Evolutionary conservation across 352 stramenopile genomes (phyloP), one percentile per base, ranked within the genome.

Genomic region (Globisporangium yorkense): DNA sequence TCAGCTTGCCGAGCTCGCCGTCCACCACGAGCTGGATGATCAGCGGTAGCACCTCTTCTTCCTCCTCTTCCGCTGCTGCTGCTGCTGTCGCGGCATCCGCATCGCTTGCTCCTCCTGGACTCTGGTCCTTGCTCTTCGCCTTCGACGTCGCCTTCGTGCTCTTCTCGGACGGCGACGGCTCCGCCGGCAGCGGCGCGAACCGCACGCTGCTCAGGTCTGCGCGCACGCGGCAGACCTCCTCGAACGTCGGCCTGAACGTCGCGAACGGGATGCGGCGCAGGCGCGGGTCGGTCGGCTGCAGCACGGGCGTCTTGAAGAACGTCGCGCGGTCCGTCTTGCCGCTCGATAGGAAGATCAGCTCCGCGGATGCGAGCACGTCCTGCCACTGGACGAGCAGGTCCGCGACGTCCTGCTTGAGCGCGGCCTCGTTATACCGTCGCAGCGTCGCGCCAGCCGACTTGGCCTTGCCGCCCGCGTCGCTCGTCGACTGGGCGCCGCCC

Each of bases 391-490:
- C 57, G 43, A 97, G 72, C 21, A 96, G 74, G 21, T 80, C 64
- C 8, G 74, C 65, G 7, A 98, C 83, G 62, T 98, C 93, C 59
- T 96, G 73, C 52, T 96, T 90, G 20, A 98, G 73, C 49, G 80
- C 74, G 13, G 77, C 74, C 70, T 98, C 94, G 57, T 97, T 97
- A 58, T 96, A 95, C 49, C 94, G 73, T 58, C 94, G 80, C 51
- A 98, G 69, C 61, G 96, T 96, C 9, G 92, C 87, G 45, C 94
- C 94, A 2, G 96, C 86, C 0, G 87, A 97, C 63, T 98, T 98
- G 41, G 92, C 88, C 56, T 96, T 96, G 31, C 77, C 65, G 12
- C 84, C 84, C 10, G 74, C 64, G 57, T 98, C 94, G 48, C 94
- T 85, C 5, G 79, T 72, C 0, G 89, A 96, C 74, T 98, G 94